phyloP scores from a whole-genome alignment of 169 alveolate species.

The Eimeria praecox region DNA sequence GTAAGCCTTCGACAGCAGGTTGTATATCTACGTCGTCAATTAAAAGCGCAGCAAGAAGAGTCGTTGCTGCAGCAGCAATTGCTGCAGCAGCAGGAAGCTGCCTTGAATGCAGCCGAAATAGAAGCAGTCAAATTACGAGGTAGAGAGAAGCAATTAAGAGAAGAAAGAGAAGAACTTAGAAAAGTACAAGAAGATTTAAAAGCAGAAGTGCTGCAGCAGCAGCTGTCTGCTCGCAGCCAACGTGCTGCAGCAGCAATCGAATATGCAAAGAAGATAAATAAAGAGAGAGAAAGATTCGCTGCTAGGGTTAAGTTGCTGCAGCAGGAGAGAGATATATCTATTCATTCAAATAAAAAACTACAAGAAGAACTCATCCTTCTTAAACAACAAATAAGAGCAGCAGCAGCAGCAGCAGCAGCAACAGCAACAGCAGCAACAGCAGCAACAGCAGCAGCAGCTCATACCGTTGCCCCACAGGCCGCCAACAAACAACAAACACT shows the following conservation, averaged over 20 bases:
- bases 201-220: conserved; percentile 20
- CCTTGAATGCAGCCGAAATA: conserved; percentile 3
- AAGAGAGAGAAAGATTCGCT: not conserved
- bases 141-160: not conserved
- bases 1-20: conserved; percentile 38
- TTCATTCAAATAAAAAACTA: not conserved
- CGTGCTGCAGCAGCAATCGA: conserved; percentile 33
- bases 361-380: conserved; percentile 28
- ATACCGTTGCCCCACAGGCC: not conserved
- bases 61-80: conserved; percentile 47
- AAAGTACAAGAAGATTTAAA: not conserved
- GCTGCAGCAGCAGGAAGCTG: conserved; percentile 50
- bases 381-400: not conserved
- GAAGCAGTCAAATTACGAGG: not conserved
- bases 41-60: conserved; percentile 36
- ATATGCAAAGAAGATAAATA: not conserved
- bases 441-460: conserved; percentile 20
- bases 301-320: not conserved
- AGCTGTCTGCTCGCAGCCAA: conserved; percentile 2
- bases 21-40: not conserved
- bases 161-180: not conserved
- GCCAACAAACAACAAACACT: not conserved
- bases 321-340: not conserved
- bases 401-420: not conserved
- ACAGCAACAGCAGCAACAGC: not conserved